Evolutionary conservation across 2,329 filamentous ascomycete genomes (phyloP), one percentile per base, ranked within the genome.

Genomic region (Kalaharituber pfeilii): DNA sequence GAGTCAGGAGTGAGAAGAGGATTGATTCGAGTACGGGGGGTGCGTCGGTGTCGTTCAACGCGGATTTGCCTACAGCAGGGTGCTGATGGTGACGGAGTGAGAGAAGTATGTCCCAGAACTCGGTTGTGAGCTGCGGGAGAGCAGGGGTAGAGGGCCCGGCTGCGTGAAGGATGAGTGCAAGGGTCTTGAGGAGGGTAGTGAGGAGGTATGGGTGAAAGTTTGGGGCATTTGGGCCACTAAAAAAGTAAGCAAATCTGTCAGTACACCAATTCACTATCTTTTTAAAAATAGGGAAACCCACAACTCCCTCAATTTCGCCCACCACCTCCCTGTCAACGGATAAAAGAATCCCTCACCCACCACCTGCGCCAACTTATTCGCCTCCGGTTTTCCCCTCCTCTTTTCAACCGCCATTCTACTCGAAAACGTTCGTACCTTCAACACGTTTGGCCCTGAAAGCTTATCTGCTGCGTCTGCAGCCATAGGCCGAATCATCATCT

Each of bases 351-450:
- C 77, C 0, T 79, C 73, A 0, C 80, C 76, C 25, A 96, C 78
- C 25, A 94, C 71, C 51, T 81, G 78, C 36, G 88, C 82, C 0
- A 94, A 57, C 24, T 56, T 60, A 33, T 56, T 62, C 26, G 56
- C 52, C 1, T 33, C 52, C 1, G 61, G 62, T 30, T 69, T 66
- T 52, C 70, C 67, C 11, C 70, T 69, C 51, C 72, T 74, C 54
- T 76, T 76, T 63, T 82, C 76, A 18, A 81, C 74, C 55, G 78
- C 73, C 67, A 88, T 79, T 18, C 84, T 80, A 0, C 84, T 85
- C 9, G 82, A 89, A 68, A 96, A 94, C 2, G 82, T 94, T 26
- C 86, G 80, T 22, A 96, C 77, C 70, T 96, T 96, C 47, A 98
- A 77, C 5, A 82, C 77, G 60, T 87, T 80, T 0, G 91, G 88